Evolutionary conservation across 2,329 filamentous ascomycete genomes (phyloP), one percentile per base, ranked within the genome.

Genomic region (Stachybotrys echinatus): DNA sequence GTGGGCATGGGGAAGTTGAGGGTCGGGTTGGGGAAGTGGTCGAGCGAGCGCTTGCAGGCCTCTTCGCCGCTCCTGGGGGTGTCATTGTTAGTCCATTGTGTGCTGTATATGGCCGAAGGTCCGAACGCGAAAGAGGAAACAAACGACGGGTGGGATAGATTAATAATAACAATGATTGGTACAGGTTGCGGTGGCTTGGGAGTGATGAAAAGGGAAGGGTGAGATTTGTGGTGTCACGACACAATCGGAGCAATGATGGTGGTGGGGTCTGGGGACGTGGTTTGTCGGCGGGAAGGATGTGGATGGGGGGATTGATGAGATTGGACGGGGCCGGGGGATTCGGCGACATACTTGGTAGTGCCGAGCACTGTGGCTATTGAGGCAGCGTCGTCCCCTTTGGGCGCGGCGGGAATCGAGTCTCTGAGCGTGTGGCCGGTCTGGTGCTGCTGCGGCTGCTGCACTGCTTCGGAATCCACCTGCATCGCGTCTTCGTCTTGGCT

Each of bases 1-100:
- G 65, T 67, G 5, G 75, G 74, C 57, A 70, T 68, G 14, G 75
- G 74, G 47, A 78, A 69, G 4, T 65, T 65, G 31, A 76, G 54
- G 39, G 64, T 59, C 18, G 74, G 70, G 53, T 70, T 68, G n/a
- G 71, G 69, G 37, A 71, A 71, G 48, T 71, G 68, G 44, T 66
- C 62, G 18, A 71, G 60, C 10, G 68, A 62, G 40, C 68, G 66
- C 52, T 68, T 65, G 52, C 65, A 68, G 17, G 65, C 60, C 47
- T 71, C 68, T 52, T 71, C 68, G 49, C 71, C 63, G 48, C 60
- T 67, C 51, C 59, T 65, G 45, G 38, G 52, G 27, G 19, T 50
- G 23, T 17, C 52, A 45, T 49, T 23, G 17, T 43, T 49, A 52
- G 48, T 34, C 27, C 5, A 8, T 31, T 34, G 27, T 34, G 27